Conservation (phyloP, 257 asterid species). For the Apocynum venetum region DNA sequence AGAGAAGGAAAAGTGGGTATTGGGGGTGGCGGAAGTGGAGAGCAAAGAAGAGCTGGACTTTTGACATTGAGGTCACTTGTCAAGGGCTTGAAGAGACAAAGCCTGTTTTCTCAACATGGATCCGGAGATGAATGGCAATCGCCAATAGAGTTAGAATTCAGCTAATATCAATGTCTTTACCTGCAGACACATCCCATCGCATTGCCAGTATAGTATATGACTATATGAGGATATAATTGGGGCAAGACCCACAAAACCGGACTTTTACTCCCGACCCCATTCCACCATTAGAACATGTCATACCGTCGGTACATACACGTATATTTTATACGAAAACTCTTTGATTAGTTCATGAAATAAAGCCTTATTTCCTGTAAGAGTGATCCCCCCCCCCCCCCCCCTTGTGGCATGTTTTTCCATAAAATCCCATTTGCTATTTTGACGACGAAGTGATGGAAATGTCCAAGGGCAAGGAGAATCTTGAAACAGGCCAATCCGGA, state of each 20-base stretch:
- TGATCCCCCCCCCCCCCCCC: background rate
- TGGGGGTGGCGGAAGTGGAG: background rate
- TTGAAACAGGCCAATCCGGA: background rate
- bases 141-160: background rate
- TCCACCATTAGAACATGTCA: background rate
- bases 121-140: background rate
- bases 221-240: background rate
- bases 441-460: background rate
- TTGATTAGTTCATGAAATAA: background rate
- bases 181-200: conserved; percentile 18
- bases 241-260: conserved; percentile 10
- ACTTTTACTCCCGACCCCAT: background rate
- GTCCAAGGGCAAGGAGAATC: conserved; percentile 3
- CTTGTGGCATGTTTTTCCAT: background rate
- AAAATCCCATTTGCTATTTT: background rate
- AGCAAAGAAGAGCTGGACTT: background rate
- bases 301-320: background rate
- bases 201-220: background rate
- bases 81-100: background rate
- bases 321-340: background rate
- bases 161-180: background rate
- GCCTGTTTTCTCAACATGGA: background rate
- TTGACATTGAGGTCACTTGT: background rate
- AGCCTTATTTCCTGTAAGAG: background rate
- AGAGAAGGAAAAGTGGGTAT: background rate